phyloP scores from a whole-genome alignment of 306 rosid genomes.

The Cicer bijugum region DNA sequence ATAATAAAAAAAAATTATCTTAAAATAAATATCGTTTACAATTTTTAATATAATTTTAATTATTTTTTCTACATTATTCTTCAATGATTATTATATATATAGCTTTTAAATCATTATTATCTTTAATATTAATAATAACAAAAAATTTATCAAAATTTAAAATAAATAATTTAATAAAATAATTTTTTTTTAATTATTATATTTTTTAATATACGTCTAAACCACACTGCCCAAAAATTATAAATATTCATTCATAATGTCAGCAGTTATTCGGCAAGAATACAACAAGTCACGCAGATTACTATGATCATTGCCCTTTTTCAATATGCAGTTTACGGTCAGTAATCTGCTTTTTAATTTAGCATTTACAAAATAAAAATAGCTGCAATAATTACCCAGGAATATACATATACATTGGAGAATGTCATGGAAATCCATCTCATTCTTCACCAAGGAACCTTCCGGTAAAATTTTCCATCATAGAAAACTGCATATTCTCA shows the following conservation, averaged over 20 bases:
- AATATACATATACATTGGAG: conserved; percentile 49
- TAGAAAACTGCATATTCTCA: conserved; percentile 76
- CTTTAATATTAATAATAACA: too few relatives aligned
- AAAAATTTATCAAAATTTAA: too few relatives aligned
- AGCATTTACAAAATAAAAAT: conserved; percentile 54
- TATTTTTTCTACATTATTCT: too few relatives aligned
- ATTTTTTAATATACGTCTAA: too few relatives aligned
- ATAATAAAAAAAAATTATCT: too few relatives aligned
- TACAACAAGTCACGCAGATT: conserved; percentile 45
- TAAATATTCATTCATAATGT: conserved; percentile 44
- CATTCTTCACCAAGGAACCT: conserved; percentile 57
- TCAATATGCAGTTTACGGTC: conserved; percentile 46
- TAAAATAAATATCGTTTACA: too few relatives aligned
- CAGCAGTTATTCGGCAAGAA: conserved; percentile 47
- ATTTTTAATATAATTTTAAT: too few relatives aligned
- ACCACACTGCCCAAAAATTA: neutral
- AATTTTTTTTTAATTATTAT: too few relatives aligned
- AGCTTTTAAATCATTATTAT: too few relatives aligned
- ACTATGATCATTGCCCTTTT: conserved; percentile 41
- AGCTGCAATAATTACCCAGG: conserved; percentile 37
- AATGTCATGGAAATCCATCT: conserved; percentile 41
- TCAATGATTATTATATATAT: too few relatives aligned
- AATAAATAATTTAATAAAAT: too few relatives aligned
- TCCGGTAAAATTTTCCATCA: conserved; percentile 69
- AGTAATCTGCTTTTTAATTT: conserved; percentile 43